Conservation (phyloP, 306 rosid genomes). For the Inga laurina region DNA sequence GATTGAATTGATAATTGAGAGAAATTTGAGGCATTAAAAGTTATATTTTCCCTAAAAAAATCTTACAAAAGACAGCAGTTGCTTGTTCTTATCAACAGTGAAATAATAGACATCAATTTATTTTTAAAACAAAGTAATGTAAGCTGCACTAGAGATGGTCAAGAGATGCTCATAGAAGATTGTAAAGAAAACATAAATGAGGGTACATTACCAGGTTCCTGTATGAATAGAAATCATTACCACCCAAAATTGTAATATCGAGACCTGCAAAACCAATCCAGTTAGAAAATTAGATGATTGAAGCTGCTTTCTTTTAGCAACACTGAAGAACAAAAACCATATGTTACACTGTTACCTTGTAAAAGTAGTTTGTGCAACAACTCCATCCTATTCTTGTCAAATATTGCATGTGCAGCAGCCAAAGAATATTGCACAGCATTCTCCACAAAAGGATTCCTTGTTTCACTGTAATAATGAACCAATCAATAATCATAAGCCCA, state of each 20-base stretch:
- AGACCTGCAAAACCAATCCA: slow-evolving; percentile 67
- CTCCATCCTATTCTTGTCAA: slow-evolving; percentile 61
- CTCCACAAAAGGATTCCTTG: slow-evolving; percentile 91
- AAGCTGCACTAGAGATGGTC: background rate
- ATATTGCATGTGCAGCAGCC: slow-evolving; percentile 77
- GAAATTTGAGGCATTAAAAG: background rate
- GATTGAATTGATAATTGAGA: background rate
- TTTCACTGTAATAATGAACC: slow-evolving; percentile 62
- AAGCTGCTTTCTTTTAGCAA: slow-evolving; percentile 17
- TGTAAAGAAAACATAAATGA: background rate
- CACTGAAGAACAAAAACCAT: slow-evolving; percentile 4
- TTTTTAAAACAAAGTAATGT: background rate
- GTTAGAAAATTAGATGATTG: slow-evolving; percentile 32
- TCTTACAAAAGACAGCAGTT: background rate
- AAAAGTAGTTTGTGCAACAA: slow-evolving; percentile 63
- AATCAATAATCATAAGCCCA: slow-evolving; percentile 23
- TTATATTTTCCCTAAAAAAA: background rate
- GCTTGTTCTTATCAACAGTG: background rate
- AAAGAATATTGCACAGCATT: slow-evolving; percentile 87
- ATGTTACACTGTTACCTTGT: slow-evolving; percentile 74
- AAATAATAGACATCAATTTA: background rate
- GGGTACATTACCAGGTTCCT: slow-evolving; percentile 72
- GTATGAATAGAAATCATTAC: slow-evolving; percentile 90
- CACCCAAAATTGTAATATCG: slow-evolving; percentile 87
- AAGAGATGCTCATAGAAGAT: background rate